A percentile compares a stretch with the other conserved stretches of the same genome.
Conservation (phyloP, 2,329 filamentous ascomycete genomes). For the Aureobasidium sp. region DNA sequence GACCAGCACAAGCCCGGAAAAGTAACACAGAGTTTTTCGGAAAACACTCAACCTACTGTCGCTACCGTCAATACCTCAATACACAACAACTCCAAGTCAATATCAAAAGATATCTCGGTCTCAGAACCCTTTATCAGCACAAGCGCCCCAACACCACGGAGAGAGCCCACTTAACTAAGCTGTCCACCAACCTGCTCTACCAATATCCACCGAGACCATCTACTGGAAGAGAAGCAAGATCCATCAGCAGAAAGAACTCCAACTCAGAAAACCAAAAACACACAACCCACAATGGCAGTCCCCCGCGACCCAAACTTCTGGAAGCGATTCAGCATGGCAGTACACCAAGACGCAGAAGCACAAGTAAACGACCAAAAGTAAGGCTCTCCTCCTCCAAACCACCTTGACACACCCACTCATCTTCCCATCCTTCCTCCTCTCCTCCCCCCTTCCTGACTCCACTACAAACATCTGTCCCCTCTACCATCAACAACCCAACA, state of each 20-base stretch:
- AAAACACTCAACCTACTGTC: neutral
- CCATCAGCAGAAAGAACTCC: too few relatives aligned
- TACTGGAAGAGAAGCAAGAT: neutral
- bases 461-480: neutral
- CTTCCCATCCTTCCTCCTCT: neutral
- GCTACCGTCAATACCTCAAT: neutral
- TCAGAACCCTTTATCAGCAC: neutral
- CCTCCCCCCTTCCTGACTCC: neutral
- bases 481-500: neutral
- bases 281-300: neutral
- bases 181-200: neutral
- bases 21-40: neutral
- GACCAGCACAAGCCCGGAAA: neutral
- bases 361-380: neutral
- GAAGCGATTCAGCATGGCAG: constrained; percentile 52
- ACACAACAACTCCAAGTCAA: neutral
- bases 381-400: neutral
- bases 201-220: neutral
- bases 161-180: neutral
- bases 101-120: neutral
- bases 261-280: neutral
- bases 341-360: constrained; percentile 47
- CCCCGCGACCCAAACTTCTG: constrained; percentile 50
- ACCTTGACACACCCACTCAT: neutral
- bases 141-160: neutral